Evolutionary conservation across 352 stramenopile genomes (phyloP), one percentile per base, ranked within the genome.

Genomic region (Plasmopara viticola): DNA sequence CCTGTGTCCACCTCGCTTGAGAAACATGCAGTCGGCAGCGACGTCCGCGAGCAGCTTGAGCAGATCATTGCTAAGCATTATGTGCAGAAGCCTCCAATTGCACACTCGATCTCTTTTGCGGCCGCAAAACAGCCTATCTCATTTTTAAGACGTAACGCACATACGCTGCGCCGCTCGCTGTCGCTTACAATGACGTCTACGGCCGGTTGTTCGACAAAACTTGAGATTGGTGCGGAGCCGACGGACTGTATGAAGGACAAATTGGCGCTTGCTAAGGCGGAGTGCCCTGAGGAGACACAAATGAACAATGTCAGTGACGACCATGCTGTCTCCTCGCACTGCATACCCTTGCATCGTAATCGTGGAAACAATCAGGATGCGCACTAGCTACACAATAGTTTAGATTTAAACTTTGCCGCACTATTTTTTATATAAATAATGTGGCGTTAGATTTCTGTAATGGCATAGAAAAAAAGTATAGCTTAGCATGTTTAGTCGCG

Each of bases 41-140:
- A 67, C 28, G 59, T 66, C 13, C 69, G 68, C 13, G 34, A 49
- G 44, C 68, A 75, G 44, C 65, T 90, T 2, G 72, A 90, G 48
- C 56, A 77, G 53, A 44, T 81, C 35, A 46, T 90, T 20, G 47
- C 58, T 15, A 68, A 66, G 54, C 70, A 70, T 48, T 72, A 66
- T 14, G 57, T 60, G 9, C 54, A 59, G 20, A 73, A 77, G 33
- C 44, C 50, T 10, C 18, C 56, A 6, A 52, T 9, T 25, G 62
- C 56, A 42, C 64, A 68, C 48, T 53, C 65, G 30, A 50, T 79
- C 7, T 71, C 76, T 31, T 72, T 90, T 37, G 69, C 72, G 37
- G 69, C 61, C n/a, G 74, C 76, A 49, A 90, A 84, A 64, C 74
- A 87, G 47, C 79, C 79, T 17, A 67, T 90, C 17, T 74, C 74